Base-by-base conservation (phyloP, 805 yeast species). In the Debaryomyces maramus region DNA sequence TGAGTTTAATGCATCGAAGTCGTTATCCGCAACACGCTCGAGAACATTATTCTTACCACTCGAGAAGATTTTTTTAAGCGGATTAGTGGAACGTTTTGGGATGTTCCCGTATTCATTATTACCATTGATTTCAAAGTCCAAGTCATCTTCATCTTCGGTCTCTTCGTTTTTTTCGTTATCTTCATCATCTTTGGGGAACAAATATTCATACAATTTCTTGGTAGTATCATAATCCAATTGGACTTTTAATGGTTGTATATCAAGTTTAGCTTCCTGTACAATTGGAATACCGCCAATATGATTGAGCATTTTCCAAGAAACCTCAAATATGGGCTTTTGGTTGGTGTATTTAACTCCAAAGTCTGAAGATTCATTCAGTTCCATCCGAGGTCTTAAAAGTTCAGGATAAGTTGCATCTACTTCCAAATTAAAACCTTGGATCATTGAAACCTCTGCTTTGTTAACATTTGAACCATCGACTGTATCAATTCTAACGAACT, bases 221-320 rank as follows among this genome's bases (percentile, higher is more conserved):
- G 89, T 83, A 0, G 90, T 78, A 1, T 65, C 67, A 47, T 84
- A 85, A 45, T 90, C 97, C 27, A 91, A 58, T 47, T 83, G 85
- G 3, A 91, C 51, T 44, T 78, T 79, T 45, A 90, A 52, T 0
- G 96, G 96, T 38, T 76, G 73, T 13, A 88, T 58, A 1, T 64
- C 60, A 14, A 87, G 68, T 26, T 77, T 77, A 17, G 88, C 81
- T 36, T 74, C 66, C 43, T 80, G 81, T 63, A 90, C 70, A 17
- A 90, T 81, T n/a, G 85, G 77, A 36, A 90, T 88, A 8, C 98
- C 98, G 22, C 97, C 98, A 40, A 91, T 84, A 0, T 95, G 88
- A 39, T 77, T 79, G 38, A 84, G 77, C 81, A 85, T 78, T n/a
- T 79, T 75, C 98, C 98, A 90, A 8, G 63, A 36, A 51, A 65